Evolutionary conservation across 2,329 filamentous ascomycete species (phyloP), one percentile per base, ranked within the genome.

Genomic region (Fusarium acutatum): DNA sequence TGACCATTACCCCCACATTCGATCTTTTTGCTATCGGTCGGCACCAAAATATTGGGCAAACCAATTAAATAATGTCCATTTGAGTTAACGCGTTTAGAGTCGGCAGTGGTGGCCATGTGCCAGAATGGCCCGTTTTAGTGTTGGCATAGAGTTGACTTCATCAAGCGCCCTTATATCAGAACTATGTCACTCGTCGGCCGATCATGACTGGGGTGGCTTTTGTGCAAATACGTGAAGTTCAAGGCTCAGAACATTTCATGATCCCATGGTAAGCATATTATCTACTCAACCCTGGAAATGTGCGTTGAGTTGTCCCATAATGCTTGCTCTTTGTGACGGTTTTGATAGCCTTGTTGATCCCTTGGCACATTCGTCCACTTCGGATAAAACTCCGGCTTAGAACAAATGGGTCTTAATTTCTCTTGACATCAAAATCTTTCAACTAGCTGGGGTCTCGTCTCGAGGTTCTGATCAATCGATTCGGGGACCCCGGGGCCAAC

Each of bases 351-450:
- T 41, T 37, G 28, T 57, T 46, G 32, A 22, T 28, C 40, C 28
- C 71, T 74, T 74, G 63, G 35, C 71, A 53, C 71, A 64, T 68
- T 73, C 59, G 56, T 60, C 41, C 37, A 32, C 41, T 32, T 30
- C 30, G 53, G 43, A 32, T 18, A 46, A 47, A 32, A 40, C 12
- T 49, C 32, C 35, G 28, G n/a, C 35, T 64, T 20, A 15, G 26
- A 37, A 54, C 50, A 18, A 56, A 56, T 41, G 60, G 67, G 54
- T 56, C 60, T 37, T 60, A 71, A 66, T 70, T 38, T 70, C 47
- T 28, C 15, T 38, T 32, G 28, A 46, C 52, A 35, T 28, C 24
- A 50, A 17, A 46, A 46, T 24, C 26, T 28, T 60, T 41, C 35
- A 24, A 56, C 35, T 50, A 47, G 34, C 66, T 30, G 20, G 62